These are phyloP conservation scores for Penicillium robsamsonii DNA, from an alignment of 495 filamentous ascomycete species.

Conservation along the genomic window DNA sequence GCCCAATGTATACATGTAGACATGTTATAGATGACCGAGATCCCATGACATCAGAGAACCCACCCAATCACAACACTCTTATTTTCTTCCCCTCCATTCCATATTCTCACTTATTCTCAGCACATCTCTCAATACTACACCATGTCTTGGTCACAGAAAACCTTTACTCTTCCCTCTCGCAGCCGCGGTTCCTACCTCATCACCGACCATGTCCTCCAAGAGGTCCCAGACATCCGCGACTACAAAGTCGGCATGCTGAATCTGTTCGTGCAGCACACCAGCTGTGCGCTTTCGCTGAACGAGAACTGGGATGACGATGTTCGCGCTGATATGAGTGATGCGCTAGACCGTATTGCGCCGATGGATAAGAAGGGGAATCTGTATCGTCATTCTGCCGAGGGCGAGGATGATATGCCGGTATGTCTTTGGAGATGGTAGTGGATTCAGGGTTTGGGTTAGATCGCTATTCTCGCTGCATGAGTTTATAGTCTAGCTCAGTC, in stretches of 20 bases:
- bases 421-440: conserved; percentile 9
- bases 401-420: conserved; percentile 86
- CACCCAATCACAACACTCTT: conserved; percentile 20
- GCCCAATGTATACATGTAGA: no score
- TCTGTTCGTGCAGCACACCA: conserved; percentile 89
- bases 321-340: conserved; percentile 85
- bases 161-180: conserved; percentile 68
- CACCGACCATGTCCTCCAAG: conserved; percentile 64
- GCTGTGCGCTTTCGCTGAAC: conserved; percentile 80
- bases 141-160: conserved; percentile 80
- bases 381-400: conserved; percentile 89
- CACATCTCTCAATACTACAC: background rate
- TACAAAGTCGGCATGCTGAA: conserved; percentile 88
- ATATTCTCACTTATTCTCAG: background rate
- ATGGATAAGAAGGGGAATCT: conserved; percentile 68
- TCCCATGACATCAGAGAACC: conserved; percentile 22
- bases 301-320: conserved; percentile 93
- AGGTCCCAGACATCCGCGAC: conserved; percentile 69
- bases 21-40: background rate
- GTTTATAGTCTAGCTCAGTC: background rate
- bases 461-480: background rate
- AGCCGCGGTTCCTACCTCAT: conserved; percentile 87
- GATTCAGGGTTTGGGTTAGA: background rate
- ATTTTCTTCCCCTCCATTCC: conserved; percentile 15
- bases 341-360: conserved; percentile 83